These are phyloP conservation scores for Rosa hybrid DNA, from an alignment of 331 rosid species.

Conservation along the genomic window DNA sequence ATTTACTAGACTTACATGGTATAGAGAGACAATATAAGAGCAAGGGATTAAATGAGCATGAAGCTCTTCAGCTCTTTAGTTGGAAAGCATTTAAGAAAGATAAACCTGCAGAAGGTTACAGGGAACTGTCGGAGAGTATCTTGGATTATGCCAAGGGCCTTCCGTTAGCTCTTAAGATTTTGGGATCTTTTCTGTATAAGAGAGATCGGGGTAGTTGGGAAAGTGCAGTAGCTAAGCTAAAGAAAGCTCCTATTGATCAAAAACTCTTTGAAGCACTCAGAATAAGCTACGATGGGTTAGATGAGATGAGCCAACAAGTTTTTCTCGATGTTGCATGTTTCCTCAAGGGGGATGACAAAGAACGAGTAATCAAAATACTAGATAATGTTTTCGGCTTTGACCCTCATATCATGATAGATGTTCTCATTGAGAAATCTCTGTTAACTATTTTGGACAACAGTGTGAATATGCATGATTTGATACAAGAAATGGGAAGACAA, in stretches of 20 bases:
- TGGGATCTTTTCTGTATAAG: not conserved
- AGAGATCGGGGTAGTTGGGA: constrained; percentile 2
- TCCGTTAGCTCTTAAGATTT: constrained; percentile 16
- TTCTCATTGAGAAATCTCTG: not conserved
- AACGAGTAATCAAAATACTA: not conserved
- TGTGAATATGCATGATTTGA: constrained; percentile 16
- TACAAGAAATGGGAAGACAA: constrained; percentile 18
- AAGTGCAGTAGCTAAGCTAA: not conserved
- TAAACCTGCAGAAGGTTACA: not conserved
- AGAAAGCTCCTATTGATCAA: not conserved
- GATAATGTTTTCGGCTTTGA: not conserved
- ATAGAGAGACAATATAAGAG: not conserved
- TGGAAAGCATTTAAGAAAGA: constrained; percentile 9
- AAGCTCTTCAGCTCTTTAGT: constrained; percentile 24
- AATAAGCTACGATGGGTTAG: not conserved
- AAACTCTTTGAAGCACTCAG: not conserved
- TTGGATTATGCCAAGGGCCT: constrained; percentile 8
- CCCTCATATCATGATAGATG: not conserved
- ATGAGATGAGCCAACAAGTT: not conserved
- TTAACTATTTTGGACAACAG: not conserved
- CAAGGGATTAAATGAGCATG: not conserved
- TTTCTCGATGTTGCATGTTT: not conserved
- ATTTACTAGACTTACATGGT: constrained; percentile 15
- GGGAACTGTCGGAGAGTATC: not conserved
- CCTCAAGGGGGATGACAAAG: not conserved